These are phyloP conservation scores for Castanospermum australe DNA, from an alignment of 306 rosid genomes.

Conservation along the genomic window DNA sequence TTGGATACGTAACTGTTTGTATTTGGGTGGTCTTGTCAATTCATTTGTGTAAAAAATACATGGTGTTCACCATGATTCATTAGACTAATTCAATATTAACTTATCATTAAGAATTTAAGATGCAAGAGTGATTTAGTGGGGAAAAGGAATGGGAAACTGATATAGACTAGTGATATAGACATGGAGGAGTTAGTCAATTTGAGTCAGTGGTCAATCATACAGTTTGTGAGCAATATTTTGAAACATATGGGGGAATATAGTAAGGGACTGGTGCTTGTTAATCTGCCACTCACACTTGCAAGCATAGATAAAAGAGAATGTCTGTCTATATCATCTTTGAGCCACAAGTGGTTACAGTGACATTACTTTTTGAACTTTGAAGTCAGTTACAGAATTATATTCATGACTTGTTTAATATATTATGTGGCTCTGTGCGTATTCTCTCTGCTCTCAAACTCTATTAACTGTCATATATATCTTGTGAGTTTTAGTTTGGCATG, in stretches of 20 bases:
- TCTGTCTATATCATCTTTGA: neutral
- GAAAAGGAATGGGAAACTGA: neutral
- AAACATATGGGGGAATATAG: neutral
- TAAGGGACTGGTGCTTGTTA: neutral
- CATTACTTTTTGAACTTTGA: neutral
- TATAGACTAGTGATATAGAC: neutral
- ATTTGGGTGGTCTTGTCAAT: neutral
- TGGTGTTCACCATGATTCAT: neutral
- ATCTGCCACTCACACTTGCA: neutral
- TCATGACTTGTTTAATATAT: neutral
- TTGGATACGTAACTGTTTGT: neutral
- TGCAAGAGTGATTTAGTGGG: neutral
- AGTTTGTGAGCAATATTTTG: neutral
- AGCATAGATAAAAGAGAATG: neutral
- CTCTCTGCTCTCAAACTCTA: neutral
- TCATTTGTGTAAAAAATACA: neutral
- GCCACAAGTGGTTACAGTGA: neutral
- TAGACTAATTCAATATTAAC: neutral
- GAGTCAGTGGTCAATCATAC: neutral
- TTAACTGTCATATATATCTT: slow-evolving; percentile 3
- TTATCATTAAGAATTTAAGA: neutral
- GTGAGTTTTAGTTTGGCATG: slow-evolving; percentile 23
- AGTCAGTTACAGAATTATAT: slow-evolving; percentile 10
- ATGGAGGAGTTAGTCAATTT: neutral
- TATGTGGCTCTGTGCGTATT: neutral